Evolutionary conservation across 176 grass and related monocot genomes (phyloP).

Genomic region (Lolium rigidum): DNA sequence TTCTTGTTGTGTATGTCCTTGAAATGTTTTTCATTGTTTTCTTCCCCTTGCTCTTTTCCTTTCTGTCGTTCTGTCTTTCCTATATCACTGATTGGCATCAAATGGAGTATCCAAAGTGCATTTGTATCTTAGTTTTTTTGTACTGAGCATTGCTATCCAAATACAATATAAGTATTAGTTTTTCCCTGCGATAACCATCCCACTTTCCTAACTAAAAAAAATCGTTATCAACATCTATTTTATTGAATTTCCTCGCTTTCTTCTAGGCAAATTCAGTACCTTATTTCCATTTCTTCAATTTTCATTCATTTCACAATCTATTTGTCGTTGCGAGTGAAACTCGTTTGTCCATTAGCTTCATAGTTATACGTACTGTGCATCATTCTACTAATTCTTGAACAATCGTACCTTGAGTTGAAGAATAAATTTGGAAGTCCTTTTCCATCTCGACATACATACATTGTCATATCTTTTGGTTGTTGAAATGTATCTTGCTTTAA

Average conservation of each 20-base stretch:
- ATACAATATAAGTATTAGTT: neutral
- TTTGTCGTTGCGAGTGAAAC: neutral
- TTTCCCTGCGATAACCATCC: constrained; percentile 2
- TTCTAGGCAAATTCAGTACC: neutral
- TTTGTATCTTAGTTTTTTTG: constrained; percentile 19
- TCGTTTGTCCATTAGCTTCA: constrained; percentile 19
- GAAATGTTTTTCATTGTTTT: neutral
- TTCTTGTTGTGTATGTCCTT: neutral
- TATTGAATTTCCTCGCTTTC: constrained; percentile 6
- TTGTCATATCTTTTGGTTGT: constrained; percentile 44
- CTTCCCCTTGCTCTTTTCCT: neutral
- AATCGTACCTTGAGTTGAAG: neutral
- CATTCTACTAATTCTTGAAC: constrained; percentile 37
- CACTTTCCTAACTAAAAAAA: neutral
- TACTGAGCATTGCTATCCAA: constrained; percentile 1
- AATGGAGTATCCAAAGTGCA: constrained; percentile 7
- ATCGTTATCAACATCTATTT: neutral
- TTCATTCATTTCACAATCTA: constrained; percentile 1
- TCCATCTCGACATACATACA: constrained; percentile 28
- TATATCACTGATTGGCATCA: too few relatives aligned
- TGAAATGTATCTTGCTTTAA: constrained; percentile 51
- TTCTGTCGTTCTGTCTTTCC: too few relatives aligned
- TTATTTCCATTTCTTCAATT: constrained; percentile 26
- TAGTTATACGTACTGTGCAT: constrained; percentile 9
- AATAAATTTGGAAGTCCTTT: constrained; percentile 37